Evolutionary conservation across 441 rosid species (phyloP), one percentile per base, ranked within the genome.

Genomic region (Iberis amara): DNA sequence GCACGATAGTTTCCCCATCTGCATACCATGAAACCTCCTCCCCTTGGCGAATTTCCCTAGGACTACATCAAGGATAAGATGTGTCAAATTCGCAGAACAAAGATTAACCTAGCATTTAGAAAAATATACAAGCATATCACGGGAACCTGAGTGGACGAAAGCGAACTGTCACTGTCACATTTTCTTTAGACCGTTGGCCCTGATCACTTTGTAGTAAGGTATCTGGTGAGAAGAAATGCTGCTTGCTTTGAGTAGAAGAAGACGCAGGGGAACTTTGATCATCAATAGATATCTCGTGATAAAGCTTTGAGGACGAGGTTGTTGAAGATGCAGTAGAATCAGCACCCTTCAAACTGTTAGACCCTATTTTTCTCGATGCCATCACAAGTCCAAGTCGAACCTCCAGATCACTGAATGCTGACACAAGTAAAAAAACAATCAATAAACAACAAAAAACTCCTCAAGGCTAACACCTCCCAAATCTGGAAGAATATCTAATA

Each of bases 21-120:
- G 99, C 97, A 58, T 92, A 92, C 99, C 99, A 92, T 11, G 99
- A 91, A 75, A 94, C 81, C 82, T 89, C 99, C 75, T 89, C 99
- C 10, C 99, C 99, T 57, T 71, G 94, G 43, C 97, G 95, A 68
- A 89, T 89, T 76, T 94, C 99, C 73, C 96, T 77, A n/a, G 94
- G 99, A 75, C 99, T 92, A 61, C 56, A 30, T 49, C 55, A 67
- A 55, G 35, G 43, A 73, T 33, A 38, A 61, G 54, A 14, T 9
- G 37, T 52, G 39, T 60, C 52, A 76, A 59, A 55, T 40, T 45
- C 46, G 51, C 31, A 49, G 52, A 56, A 38, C 32, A 57, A 14
- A 23, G 38, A 41, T 4, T 30, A 50, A 18, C 32, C 44, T 36
- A 30, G 14, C 14, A 27, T 49, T 39, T 24, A 33, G 21, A 60